Conservation (phyloP, 805 yeast species). For the Saccharomycopsis sp. region DNA sequence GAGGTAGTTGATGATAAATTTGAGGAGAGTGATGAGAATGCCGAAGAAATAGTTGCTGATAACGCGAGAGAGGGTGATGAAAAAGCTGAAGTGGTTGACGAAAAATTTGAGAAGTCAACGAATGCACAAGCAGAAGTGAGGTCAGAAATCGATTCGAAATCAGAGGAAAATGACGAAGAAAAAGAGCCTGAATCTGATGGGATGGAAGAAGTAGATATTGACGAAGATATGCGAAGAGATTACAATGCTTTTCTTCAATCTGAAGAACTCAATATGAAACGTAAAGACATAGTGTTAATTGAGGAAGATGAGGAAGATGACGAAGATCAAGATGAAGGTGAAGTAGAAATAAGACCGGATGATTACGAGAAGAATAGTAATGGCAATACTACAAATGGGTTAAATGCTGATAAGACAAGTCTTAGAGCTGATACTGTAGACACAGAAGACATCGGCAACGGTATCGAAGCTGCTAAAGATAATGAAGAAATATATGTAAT, state of each 20-base stretch:
- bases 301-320: slow-evolving; percentile 11
- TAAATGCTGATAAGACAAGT: no score
- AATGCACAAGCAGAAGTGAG: not conserved
- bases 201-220: not conserved
- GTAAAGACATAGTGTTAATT: not conserved
- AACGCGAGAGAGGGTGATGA: slow-evolving; percentile 23
- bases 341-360: slow-evolving; percentile 5
- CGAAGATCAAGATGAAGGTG: slow-evolving; percentile 11
- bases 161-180: not conserved
- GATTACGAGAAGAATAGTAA: not conserved
- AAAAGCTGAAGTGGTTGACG: slow-evolving; percentile 17
- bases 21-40: not conserved
- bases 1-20: not conserved
- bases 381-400: not conserved
- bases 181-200: not conserved
- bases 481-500: not conserved
- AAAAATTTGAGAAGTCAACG: slow-evolving; percentile 1
- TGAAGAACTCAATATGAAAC: not conserved
- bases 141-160: not conserved
- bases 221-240: not conserved
- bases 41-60: not conserved
- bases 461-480: not conserved
- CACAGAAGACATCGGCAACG: no score
- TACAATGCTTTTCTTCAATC: not conserved
- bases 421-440: not conserved